phyloP scores from a whole-genome alignment of 202 grass and related monocot species.

The Eragrostis tef region DNA sequence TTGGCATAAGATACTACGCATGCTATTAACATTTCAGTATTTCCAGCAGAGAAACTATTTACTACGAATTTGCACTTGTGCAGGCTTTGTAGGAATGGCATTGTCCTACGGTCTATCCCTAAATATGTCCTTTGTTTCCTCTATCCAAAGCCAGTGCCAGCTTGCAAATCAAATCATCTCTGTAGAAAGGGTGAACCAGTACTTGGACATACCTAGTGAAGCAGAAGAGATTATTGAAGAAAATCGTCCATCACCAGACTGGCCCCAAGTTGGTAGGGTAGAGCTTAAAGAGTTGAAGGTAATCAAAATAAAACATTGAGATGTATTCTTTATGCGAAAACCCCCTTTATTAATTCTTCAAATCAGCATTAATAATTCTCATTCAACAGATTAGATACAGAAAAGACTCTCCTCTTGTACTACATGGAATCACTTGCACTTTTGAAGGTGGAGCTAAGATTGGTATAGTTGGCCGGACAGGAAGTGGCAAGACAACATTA shows the following conservation, averaged over 20 bases:
- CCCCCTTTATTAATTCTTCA: not conserved
- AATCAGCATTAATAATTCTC: constrained; percentile 35
- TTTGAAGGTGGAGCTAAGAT: constrained; percentile 85
- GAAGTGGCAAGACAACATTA: constrained; percentile 93
- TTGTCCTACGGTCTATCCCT: constrained; percentile 90
- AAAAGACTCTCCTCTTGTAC: constrained; percentile 65
- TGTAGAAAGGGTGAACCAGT: constrained; percentile 89
- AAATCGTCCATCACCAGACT: constrained; percentile 63
- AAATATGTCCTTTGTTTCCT: constrained; percentile 74
- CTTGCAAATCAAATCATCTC: constrained; percentile 83
- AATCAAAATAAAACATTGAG: constrained; percentile 4
- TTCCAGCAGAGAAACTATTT: not conserved
- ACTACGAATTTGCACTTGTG: not conserved
- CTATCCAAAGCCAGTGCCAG: constrained; percentile 78
- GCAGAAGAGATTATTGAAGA: constrained; percentile 68
- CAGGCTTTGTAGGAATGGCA: constrained; percentile 94
- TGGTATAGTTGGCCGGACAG: constrained; percentile 88
- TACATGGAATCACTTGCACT: constrained; percentile 77
- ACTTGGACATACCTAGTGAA: constrained; percentile 80
- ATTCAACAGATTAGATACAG: constrained; percentile 78
- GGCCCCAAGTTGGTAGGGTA: constrained; percentile 74
- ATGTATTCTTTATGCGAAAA: not conserved
- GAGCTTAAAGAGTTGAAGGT: constrained; percentile 85
- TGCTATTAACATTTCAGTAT: not conserved
- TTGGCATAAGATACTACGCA: not conserved